Base-by-base conservation (phyloP, 164 flowering plant genomes). In the Magnolia sinica region DNA sequence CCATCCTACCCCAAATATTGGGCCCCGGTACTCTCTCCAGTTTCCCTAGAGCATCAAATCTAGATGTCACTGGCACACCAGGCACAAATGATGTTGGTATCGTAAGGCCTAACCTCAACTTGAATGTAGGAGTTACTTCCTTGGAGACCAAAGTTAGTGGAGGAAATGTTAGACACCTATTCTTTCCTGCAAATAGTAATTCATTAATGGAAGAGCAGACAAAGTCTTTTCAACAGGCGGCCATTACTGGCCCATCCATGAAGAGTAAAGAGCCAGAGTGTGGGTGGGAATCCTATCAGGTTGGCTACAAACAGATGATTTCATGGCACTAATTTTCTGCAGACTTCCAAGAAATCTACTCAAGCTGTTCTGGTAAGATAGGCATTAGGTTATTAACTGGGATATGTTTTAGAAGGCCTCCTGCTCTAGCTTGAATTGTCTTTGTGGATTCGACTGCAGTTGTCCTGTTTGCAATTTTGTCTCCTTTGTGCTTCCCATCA, bases 161-260 rank as follows among this genome's bases (percentile, higher is more conserved):
- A 73, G 78, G 73, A 11, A 80, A 61, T 65, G 11, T 52, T 20
- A 64, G 76, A 45, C 81, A 80, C 27, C 27, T 76, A 37, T 72
- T 69, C 50, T 23, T 77, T 65, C 81, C 79, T 45, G 65, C 52
- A 20, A 64, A 68, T 45, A 8, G 61, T 16, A 79, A 75, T 66
- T 55, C 74, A 49, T 27, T 58, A 10, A 14, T 78, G 68, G 83
- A 84, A 29, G 83, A 76, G 10, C 84, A 77, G 49, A 70, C 75
- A 73, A 81, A 66, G 73, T 69, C 69, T 14, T 59, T 58, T 45
- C 74, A 70, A 58, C 77, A 76, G 66, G 68, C 70, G 14, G 45
- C 78, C 24, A n/a, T n/a, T 51, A 10, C 78, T 31, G 78, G 73
- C 49, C 55, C 73, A 50, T 45, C 78, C 55, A 31, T 70, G 73